phyloP scores from a whole-genome alignment of 2,329 filamentous ascomycete species.

The Dendrostoma leiphaemia region DNA sequence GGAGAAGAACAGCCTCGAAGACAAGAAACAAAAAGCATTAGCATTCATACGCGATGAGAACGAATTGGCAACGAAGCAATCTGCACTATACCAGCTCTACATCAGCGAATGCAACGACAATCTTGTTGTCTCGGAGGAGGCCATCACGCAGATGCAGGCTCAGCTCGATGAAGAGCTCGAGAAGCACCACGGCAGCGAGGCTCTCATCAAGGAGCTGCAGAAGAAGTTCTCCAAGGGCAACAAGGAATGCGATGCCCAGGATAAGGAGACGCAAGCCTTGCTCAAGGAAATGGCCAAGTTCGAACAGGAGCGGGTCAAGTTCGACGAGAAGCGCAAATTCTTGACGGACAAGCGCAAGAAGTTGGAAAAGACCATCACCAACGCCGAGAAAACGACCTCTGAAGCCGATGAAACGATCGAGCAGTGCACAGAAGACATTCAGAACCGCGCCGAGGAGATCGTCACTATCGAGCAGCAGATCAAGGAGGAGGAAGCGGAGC shows the following conservation, averaged over 20 bases:
- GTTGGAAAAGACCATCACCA: constrained; percentile 80
- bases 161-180: constrained; percentile 84
- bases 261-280: constrained; percentile 76
- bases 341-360: constrained; percentile 89
- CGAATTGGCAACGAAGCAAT: constrained; percentile 84
- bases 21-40: constrained; percentile 94
- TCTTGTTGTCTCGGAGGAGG: constrained; percentile 82
- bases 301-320: constrained; percentile 95
- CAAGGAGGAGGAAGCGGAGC: constrained; percentile 75
- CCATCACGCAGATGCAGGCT: constrained; percentile 85
- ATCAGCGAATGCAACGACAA: constrained; percentile 88
- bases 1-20: constrained; percentile 87
- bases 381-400: constrained; percentile 69
- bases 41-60: constrained; percentile 91
- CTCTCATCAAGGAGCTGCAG: constrained; percentile 85
- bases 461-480: constrained; percentile 72
- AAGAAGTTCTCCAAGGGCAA: constrained; percentile 78
- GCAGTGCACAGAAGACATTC: constrained; percentile 75
- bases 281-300: constrained; percentile 88
- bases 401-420: constrained; percentile 78
- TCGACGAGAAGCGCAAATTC: constrained; percentile 97
- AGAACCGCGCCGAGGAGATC: constrained; percentile 73
- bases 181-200: constrained; percentile 86
- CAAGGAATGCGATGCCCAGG: constrained; percentile 79
- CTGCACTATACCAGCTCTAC: constrained; percentile 88